Evolutionary conservation across 2,329 filamentous ascomycete genomes (phyloP).

Genomic region (Chrysosporium keratinophilum): DNA sequence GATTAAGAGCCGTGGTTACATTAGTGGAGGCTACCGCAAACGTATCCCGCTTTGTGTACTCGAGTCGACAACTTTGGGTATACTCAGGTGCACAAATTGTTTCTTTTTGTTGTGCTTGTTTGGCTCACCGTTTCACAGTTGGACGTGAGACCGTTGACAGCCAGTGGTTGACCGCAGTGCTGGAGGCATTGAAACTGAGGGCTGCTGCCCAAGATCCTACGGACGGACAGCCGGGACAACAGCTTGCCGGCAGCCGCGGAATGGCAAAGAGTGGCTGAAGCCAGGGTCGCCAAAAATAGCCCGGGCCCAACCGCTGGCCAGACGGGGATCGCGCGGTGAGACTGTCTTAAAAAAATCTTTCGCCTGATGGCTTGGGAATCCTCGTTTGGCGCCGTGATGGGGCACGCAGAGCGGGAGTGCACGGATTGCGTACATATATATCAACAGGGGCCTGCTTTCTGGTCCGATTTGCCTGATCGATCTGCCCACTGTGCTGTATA

Average conservation of each 20-base stretch:
- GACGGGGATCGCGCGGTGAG: conserved; percentile 6
- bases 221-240: background rate
- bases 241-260: background rate
- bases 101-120: background rate
- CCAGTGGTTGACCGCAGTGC: background rate
- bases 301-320: conserved; percentile 1
- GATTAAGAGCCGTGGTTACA: conserved; percentile 7
- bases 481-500: no score
- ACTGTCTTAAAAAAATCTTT: background rate
- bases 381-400: background rate
- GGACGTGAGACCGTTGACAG: no score
- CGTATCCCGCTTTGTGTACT: background rate
- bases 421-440: background rate
- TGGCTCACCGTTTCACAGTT: background rate
- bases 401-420: background rate
- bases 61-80: background rate
- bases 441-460: no score
- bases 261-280: background rate
- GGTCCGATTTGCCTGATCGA: no score
- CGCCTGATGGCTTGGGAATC: background rate
- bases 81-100: background rate
- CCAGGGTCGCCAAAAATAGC: conserved; percentile 4
- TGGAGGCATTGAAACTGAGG: background rate
- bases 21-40: background rate
- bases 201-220: background rate